Evolutionary conservation across 306 rosid species (phyloP), one percentile per base, ranked within the genome.

Genomic region (Fagus sylvatica): DNA sequence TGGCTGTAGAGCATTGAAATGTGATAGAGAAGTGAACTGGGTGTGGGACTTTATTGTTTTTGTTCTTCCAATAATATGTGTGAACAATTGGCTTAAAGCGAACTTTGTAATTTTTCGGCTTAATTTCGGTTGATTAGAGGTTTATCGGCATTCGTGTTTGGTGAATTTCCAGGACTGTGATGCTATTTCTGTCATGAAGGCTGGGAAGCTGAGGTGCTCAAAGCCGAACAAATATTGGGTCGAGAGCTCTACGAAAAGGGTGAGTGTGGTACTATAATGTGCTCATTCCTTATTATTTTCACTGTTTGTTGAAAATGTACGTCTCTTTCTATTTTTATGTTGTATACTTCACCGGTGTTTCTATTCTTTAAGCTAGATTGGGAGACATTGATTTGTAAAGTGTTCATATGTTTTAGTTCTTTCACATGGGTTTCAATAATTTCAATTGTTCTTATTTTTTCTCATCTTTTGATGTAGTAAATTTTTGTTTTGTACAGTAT

Each of bases 161-260:
- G 60, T 28, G 8, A 67, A 75, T 71, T 84, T 77, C 33, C 80
- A 91, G 98, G 97, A 95, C 9, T 76, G 85, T 66, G 99, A 95
- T 84, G 78, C 80, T 32, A 90, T 93, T 79, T 79, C 90, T 65
- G 99, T 80, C 77, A 86, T 81, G 81, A 95, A 89, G 79, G 98
- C 92, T 60, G 99, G 98, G 81, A 86, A 60, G 42, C 84, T 95
- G 64, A 87, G 89, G 79, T 95, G 88, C 76, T 79, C 98, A 2
- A 95, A 86, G 77, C 96, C 96, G 42, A 93, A 91, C 71, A 93
- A 93, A 82, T 95, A 91, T 79, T 93, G 99, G 99, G 94, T 95
- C 61, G 97, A 93, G 83, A 84, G 88, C 78, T 93, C 98, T 17
- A 94, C 91, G 73, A 95, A 95, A 83, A 86, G 98, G 90, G 99